These are phyloP conservation scores for Ogataea chonburiensis DNA, from an alignment of 805 yeast species.

Conservation along the genomic window DNA sequence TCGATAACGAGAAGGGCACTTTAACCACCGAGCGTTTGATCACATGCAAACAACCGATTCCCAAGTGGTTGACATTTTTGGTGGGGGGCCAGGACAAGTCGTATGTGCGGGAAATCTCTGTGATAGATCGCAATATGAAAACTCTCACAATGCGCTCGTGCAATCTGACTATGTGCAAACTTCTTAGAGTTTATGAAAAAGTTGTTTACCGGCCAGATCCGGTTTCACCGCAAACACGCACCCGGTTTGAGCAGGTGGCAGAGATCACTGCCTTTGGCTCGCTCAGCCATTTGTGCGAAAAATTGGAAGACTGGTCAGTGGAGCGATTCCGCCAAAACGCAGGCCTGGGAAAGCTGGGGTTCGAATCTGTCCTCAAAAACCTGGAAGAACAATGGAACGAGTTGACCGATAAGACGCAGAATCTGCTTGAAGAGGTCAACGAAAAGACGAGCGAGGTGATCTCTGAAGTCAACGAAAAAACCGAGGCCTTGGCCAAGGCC, in stretches of 20 bases:
- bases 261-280: constrained; percentile 84
- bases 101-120: constrained; percentile 85
- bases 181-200: constrained; percentile 80
- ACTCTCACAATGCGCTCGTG: constrained; percentile 79
- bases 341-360: constrained; percentile 73
- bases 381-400: constrained; percentile 40
- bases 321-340: constrained; percentile 90
- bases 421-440: constrained; percentile 24
- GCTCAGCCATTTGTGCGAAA: constrained; percentile 66
- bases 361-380: constrained; percentile 70
- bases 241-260: constrained; percentile 78
- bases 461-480: constrained; percentile 26
- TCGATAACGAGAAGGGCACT: constrained; percentile 50
- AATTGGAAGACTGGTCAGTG: constrained; percentile 89
- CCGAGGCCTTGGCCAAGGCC: constrained; percentile 10
- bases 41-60: constrained; percentile 84
- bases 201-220: constrained; percentile 79
- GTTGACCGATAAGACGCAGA: constrained; percentile 23
- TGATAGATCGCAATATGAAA: constrained; percentile 64
- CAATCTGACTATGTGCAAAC: constrained; percentile 75
- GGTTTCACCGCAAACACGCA: constrained; percentile 45
- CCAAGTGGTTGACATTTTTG: constrained; percentile 70
- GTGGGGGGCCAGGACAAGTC: constrained; percentile 74
- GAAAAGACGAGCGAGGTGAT: constrained; percentile 29
- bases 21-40: constrained; percentile 83